Percentiles rank a stretch among this genome's conserved stretches.
phyloP scores from a whole-genome alignment of 306 rosid species.

The Fragaria ananassa region DNA sequence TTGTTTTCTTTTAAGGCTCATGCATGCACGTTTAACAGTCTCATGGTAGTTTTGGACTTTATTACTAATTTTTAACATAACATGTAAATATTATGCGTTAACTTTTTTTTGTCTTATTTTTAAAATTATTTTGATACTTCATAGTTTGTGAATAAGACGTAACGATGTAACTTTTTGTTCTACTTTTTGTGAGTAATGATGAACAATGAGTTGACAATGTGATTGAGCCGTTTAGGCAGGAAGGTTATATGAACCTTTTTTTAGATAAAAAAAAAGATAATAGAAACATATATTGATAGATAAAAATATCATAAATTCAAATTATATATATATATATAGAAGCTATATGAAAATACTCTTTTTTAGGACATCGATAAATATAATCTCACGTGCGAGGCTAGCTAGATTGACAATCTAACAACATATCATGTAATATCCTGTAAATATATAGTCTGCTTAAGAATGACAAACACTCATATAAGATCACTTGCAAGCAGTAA shows the following conservation, averaged over 20 bases:
- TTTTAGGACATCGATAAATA: not conserved
- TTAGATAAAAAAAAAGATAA: too few species aligned
- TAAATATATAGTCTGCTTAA: not conserved
- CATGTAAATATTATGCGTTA: too few species aligned
- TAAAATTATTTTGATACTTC: too few species aligned
- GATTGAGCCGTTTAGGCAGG: not conserved
- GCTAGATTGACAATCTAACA: not conserved
- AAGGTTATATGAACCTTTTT: not conserved
- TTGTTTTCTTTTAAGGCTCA: too few species aligned
- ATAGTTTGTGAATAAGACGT: too few species aligned
- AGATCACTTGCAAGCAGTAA: conserved; percentile 54
- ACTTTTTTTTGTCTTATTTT: too few species aligned
- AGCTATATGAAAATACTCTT: not conserved
- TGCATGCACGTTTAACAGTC: too few species aligned
- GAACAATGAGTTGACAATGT: not conserved
- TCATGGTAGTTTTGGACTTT: too few species aligned
- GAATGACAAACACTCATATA: not conserved
- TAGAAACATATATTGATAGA: not conserved
- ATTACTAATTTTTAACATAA: too few species aligned
- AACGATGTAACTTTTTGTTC: too few species aligned
- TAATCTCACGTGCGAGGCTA: not conserved
- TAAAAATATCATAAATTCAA: not conserved
- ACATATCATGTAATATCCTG: not conserved
- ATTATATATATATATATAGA: not conserved
- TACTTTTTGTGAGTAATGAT: not conserved